These are phyloP conservation scores for Pythium apleroticum DNA, from an alignment of 352 stramenopile genomes.

Conservation along the genomic window DNA sequence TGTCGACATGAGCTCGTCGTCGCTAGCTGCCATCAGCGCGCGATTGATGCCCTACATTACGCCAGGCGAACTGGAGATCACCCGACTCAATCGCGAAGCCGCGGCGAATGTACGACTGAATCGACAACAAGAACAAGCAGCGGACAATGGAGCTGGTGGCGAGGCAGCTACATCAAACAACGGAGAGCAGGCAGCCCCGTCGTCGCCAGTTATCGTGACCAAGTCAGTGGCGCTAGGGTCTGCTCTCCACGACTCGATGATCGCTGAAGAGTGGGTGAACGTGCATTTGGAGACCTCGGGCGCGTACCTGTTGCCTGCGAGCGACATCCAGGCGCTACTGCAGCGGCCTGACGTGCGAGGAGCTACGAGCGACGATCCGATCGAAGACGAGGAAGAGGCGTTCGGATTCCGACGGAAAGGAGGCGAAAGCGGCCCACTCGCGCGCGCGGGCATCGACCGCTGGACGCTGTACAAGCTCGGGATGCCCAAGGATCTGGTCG, in stretches of 20 bases:
- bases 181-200: background rate
- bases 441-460: conserved; percentile 68
- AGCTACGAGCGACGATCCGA: conserved; percentile 33
- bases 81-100: conserved; percentile 60
- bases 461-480: conserved; percentile 67
- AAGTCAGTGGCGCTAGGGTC: conserved; percentile 12
- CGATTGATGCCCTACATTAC: conserved; percentile 47
- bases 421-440: conserved; percentile 40
- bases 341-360: conserved; percentile 28
- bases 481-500: conserved; percentile 76
- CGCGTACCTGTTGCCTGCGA: conserved; percentile 48
- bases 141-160: background rate
- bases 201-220: conserved; percentile 1
- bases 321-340: conserved; percentile 45
- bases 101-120: conserved; percentile 12
- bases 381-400: conserved; percentile 38
- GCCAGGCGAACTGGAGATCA: conserved; percentile 72
- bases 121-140: background rate
- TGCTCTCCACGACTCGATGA: conserved; percentile 59
- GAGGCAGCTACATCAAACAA: background rate
- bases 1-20: conserved; percentile 22
- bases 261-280: conserved; percentile 83
- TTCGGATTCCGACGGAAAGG: conserved; percentile 49
- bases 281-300: conserved; percentile 59
- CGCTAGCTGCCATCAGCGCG: conserved; percentile 64